Evolutionary conservation across 1,139 yeast species (phyloP), one percentile per base, ranked within the genome.

Genomic region (Yamadazyma triangularis): DNA sequence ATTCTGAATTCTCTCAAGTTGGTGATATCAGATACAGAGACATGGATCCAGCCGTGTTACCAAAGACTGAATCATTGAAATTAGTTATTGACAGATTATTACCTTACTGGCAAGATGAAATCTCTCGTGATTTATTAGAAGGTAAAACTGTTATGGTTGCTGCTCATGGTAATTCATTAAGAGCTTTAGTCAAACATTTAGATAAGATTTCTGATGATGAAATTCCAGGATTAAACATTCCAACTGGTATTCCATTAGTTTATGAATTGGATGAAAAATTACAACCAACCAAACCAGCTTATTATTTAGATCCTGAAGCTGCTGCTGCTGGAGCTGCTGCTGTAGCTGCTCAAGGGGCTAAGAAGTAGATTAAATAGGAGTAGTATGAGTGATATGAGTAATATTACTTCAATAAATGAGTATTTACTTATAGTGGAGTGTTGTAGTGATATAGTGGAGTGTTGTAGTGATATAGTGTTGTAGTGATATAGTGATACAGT

Each of bases 281-380:
- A 70, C 78, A 79, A 69, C 96, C 96, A 68, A 73, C 81, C 58
- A 88, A 88, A 79, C 86, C 89, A 47, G 82, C 94, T 51, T 86
- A 88, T 77, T 89, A 89, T 80, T 82, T 89, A 70, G 97, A 89
- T 71, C 97, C 97, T 53, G 96, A 87, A 73, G 97, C 96, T 57
- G 97, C 97, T 58, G 96, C 88, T 45, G 96, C 96, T 38, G 97
- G 97, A 75, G 97, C 97, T 47, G 96, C 96, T 56, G 96, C 96
- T 39, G 97, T 89, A 50, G 97, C 97, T 53, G 87, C 87, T 56
- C 97, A 89, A 75, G 97, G 97, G 64, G 50, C 65, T 26, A 69
- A 68, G 60, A 63, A 67, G 53, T 64, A 63, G n/a, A n/a, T n/a
- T n/a, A n/a, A n/a, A n/a, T n/a, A n/a, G n/a, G n/a, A n/a, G n/a